These are phyloP conservation scores for Cutaneotrichosporon sp. DNA, from an alignment of 1,284 basidiomycete species.

Conservation along the genomic window DNA sequence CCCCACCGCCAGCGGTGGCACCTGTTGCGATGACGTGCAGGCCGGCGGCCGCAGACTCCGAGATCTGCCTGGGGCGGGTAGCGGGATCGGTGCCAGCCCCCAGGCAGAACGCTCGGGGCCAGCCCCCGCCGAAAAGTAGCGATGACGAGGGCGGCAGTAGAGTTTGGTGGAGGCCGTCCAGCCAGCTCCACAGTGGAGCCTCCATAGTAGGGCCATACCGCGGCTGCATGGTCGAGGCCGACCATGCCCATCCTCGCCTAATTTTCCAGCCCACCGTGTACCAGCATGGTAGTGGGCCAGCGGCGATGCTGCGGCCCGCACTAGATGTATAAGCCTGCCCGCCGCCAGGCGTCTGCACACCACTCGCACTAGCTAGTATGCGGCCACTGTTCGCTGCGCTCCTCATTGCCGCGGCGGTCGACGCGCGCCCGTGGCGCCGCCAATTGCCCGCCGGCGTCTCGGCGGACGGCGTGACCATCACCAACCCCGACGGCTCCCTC, in stretches of 20 bases:
- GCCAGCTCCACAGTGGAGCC: background rate
- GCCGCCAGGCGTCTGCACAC: background rate
- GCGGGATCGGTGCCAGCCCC: background rate
- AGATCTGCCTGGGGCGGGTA: background rate
- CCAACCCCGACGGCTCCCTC: background rate
- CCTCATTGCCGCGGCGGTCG: background rate
- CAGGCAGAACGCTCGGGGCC: background rate
- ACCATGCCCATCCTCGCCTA: background rate
- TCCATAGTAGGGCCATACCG: no score
- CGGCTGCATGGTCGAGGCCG: background rate
- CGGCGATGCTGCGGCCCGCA: background rate
- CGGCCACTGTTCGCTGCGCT: slow-evolving; percentile 1
- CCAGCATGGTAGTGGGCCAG: background rate
- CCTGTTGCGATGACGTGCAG: background rate
- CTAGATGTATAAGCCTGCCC: background rate
- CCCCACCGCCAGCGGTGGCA: background rate
- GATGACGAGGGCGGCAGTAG: background rate
- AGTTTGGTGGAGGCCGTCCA: background rate
- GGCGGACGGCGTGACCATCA: background rate
- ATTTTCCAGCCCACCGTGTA: background rate
- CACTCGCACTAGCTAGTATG: background rate
- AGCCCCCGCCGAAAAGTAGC: background rate
- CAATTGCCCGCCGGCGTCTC: background rate
- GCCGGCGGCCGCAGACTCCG: no score
- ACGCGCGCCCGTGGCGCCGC: background rate